phyloP scores from a whole-genome alignment of 78 protist genomes.

The Polysphondylium violaceum region DNA sequence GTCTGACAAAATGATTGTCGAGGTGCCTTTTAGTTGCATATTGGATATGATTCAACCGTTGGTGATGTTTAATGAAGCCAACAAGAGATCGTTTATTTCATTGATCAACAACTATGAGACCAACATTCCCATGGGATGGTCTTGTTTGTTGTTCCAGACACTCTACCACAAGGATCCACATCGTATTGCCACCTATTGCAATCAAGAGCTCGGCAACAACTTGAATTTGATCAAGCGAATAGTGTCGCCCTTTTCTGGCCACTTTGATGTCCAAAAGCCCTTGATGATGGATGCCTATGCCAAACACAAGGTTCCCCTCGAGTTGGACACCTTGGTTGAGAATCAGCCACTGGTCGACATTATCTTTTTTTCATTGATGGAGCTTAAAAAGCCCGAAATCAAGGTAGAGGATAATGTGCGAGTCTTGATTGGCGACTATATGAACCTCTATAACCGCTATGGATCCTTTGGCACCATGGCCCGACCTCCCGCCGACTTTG shows the following conservation, averaged over 20 bases:
- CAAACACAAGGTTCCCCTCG: not conserved
- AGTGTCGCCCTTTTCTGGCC: not conserved
- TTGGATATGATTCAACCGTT: slow-evolving; percentile 18
- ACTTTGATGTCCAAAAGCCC: not conserved
- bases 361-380: slow-evolving; percentile 27
- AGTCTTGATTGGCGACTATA: too few relatives aligned
- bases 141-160: not conserved
- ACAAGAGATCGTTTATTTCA: not conserved
- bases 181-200: too few relatives aligned
- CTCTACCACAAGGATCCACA: not conserved
- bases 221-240: not conserved
- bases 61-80: not conserved
- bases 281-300: not conserved
- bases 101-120: not conserved
- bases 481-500: not conserved
- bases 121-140: not conserved
- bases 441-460: not conserved
- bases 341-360: slow-evolving; percentile 3
- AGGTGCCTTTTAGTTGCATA: not conserved
- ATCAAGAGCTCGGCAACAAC: too few relatives aligned
- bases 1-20: not conserved
- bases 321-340: not conserved
- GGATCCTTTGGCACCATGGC: not conserved
- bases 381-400: not conserved
- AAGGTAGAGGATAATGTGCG: not conserved